Conservation (phyloP, 148 eudicot species). For the Rhododendron vialii region DNA sequence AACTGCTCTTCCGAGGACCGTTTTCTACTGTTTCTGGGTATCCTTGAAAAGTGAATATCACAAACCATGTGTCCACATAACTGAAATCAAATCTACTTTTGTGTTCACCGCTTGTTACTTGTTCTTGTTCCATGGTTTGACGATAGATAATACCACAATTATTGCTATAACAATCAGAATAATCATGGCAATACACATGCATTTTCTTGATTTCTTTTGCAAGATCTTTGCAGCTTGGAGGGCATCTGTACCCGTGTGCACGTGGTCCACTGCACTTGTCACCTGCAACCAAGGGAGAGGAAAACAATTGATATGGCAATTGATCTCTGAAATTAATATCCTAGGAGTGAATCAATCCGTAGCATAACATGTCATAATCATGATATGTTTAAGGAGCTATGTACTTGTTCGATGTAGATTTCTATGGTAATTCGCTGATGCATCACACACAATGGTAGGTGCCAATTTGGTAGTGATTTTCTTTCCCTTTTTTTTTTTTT, state of each 20-base stretch:
- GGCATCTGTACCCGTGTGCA: conserved; percentile 39
- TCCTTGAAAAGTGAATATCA: not conserved
- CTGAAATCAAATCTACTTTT: not conserved
- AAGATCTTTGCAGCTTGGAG: conserved; percentile 40
- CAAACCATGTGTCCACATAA: not conserved
- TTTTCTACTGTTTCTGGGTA: not conserved
- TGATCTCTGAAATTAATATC: not conserved
- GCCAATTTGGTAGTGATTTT: not conserved
- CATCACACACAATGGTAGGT: not conserved
- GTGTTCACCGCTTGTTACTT: not conserved
- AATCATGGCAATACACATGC: conserved; percentile 47
- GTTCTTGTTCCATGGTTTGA: conserved; percentile 50
- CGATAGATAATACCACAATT: conserved; percentile 33
- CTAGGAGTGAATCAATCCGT: not conserved
- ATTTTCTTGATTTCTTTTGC: conserved; percentile 56
- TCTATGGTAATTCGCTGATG: not conserved
- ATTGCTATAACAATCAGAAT: conserved; percentile 37
- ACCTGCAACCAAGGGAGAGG: conserved; percentile 23
- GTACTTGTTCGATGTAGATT: not conserved
- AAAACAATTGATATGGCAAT: not conserved
- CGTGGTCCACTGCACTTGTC: conserved; percentile 49
- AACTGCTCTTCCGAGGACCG: not conserved
- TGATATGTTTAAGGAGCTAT: not conserved
- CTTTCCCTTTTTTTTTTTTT: not conserved
- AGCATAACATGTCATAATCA: not conserved